Evolutionary conservation across 441 rosid genomes (phyloP).

Genomic region (Eutrema salsugineum): DNA sequence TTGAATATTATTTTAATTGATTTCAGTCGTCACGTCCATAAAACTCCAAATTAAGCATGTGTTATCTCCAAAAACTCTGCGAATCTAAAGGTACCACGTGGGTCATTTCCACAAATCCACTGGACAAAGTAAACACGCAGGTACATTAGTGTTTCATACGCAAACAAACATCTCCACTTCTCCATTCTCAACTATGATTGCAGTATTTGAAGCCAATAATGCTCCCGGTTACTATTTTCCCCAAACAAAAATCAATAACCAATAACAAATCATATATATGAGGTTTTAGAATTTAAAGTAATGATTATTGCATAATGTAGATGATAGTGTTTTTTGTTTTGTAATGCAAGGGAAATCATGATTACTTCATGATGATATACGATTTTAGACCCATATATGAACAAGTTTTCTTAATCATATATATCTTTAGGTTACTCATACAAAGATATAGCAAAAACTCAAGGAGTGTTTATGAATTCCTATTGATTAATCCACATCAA

Average conservation of each 20-base stretch:
- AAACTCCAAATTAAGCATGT: constrained; percentile 6
- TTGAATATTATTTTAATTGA: not conserved
- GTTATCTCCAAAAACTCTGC: constrained; percentile 1
- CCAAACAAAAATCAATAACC: not conserved
- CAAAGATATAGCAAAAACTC: not conserved
- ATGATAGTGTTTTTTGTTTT: not conserved
- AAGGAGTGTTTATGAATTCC: not conserved
- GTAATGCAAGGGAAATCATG: not conserved
- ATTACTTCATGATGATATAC: not conserved
- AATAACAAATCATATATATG: not conserved
- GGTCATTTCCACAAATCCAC: not conserved
- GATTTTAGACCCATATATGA: not conserved
- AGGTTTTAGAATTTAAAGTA: not conserved
- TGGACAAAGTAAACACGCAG: constrained; percentile 24
- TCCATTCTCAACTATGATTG: constrained; percentile 21
- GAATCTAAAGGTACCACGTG: constrained; percentile 6
- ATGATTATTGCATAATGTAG: not conserved
- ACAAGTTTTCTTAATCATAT: not conserved
- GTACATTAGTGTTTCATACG: constrained; percentile 31
- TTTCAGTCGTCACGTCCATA: not conserved
- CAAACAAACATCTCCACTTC: constrained; percentile 15
- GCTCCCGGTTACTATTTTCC: not conserved
- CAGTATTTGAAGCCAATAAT: constrained; percentile 1
- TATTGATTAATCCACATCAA: not conserved
- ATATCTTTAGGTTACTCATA: not conserved